A percentile compares a stretch with the other conserved stretches of the same genome.
These are phyloP conservation scores for Leccinum proliferum DNA, from an alignment of 1,284 basidiomycete genomes.

Conservation along the genomic window DNA sequence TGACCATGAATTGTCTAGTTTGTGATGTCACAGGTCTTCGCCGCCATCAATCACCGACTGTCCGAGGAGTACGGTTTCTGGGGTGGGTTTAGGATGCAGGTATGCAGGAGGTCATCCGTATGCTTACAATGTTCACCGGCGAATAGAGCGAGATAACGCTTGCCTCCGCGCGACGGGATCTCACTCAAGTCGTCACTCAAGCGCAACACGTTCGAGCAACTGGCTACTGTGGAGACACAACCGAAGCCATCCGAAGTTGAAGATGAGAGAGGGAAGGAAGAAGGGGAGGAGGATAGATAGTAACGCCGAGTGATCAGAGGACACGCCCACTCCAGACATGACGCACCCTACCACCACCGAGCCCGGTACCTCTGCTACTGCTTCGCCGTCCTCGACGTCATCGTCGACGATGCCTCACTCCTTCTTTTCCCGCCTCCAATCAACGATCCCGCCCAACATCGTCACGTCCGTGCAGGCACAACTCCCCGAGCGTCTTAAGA, in stretches of 20 bases:
- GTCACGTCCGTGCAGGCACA: conserved; percentile 62
- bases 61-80: conserved; percentile 77
- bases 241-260: conserved; percentile 6
- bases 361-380: conserved; percentile 12
- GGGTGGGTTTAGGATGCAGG: conserved; percentile 88
- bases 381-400: conserved; percentile 8
- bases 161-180: conserved; percentile 70
- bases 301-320: conserved; percentile 18
- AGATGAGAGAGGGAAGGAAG: conserved; percentile 8
- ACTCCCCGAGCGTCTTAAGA: conserved; percentile 59
- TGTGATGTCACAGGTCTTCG: conserved; percentile 91
- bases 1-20: conserved; percentile 40
- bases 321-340: conserved; percentile 14
- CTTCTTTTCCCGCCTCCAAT: conserved; percentile 66
- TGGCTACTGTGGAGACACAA: conserved; percentile 35
- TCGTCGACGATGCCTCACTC: conserved; percentile 32
- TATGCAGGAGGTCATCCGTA: conserved; percentile 30
- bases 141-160: conserved; percentile 70
- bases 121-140: conserved; percentile 1
- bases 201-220: conserved; percentile 75
- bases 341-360: conserved; percentile 24
- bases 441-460: conserved; percentile 66
- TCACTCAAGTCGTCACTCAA: conserved; percentile 72
- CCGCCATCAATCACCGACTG: conserved; percentile 84
- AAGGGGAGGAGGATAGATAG: neutral